Evolutionary conservation across 495 filamentous ascomycete species (phyloP), one percentile per base, ranked within the genome.

Genomic region (Parachaetomium inaequale): DNA sequence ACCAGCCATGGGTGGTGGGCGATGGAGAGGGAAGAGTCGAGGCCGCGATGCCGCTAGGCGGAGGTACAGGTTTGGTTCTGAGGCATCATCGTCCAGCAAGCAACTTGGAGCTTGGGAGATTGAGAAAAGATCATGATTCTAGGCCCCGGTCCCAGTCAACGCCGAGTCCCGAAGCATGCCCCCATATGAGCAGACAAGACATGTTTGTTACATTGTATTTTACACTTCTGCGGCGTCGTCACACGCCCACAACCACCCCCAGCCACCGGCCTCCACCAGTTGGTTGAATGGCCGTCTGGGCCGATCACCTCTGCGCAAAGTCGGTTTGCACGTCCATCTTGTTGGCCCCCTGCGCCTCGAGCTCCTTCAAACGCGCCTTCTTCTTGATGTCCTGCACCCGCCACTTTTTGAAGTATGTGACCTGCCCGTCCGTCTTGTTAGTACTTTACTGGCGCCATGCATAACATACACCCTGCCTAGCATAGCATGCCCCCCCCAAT

Each of bases 391-490:
- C 93, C 80, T 94, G 92, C 42, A 98, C 91, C 62, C 94, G 82
- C 75, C 91, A 86, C 72, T 96, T 89, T 76, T 98, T 96, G 81
- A 98, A 98, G 76, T 98, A 96, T 75, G 89, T 90, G 60, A 98
- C 91, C 93, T 97, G 68, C 36, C 59, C 38, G 17, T n/a, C n/a
- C 2, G 19, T 26, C 7, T 7, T 0, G 34, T 65, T 40, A 58
- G 46, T 29, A 42, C n/a, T n/a, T n/a, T n/a, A 54, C 45, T 26
- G 3, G 4, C 28, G 3, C 25, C 4, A 36, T n/a, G 11, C 28
- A 57, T 47, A 17, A 36, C 21, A 32, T 7, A 32, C 58, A 17
- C 17, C 19, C 31, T 5, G 4, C n/a, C 36, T 3, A 40, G 12
- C 1, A 12, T 15, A 3, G 14, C 12, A 15, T 10, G 3, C 36